Evolutionary conservation across 495 filamentous ascomycete species (phyloP).

Genomic region (Podospora sp.): DNA sequence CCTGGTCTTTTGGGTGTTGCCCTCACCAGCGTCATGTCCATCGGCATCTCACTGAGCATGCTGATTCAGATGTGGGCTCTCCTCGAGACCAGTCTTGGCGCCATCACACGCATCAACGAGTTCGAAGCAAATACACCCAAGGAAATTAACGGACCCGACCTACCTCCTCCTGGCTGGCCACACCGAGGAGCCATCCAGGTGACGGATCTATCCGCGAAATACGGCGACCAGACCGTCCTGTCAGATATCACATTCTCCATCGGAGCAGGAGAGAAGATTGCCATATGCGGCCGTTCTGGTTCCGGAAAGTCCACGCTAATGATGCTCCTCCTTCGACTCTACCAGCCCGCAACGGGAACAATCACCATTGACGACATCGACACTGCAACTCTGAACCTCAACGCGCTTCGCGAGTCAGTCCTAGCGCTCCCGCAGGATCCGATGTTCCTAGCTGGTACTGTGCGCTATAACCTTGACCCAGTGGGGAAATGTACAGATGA

Average conservation of each 20-base stretch:
- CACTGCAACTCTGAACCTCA: too few species aligned
- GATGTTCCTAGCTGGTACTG: conserved; percentile 47
- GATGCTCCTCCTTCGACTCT: conserved; percentile 83
- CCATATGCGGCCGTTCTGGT: conserved; percentile 29
- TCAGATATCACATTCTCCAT: conserved; percentile 31
- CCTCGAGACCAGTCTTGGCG: conserved; percentile 48
- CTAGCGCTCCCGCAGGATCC: conserved; percentile 53
- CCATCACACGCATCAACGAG: conserved; percentile 57
- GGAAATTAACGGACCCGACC: conserved; percentile 52
- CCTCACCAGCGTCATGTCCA: conserved; percentile 34
- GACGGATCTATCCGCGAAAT: conserved; percentile 39
- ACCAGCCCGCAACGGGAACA: conserved; percentile 71
- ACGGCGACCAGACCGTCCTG: conserved; percentile 31
- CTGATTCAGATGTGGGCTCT: conserved; percentile 44
- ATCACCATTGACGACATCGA: conserved; percentile 48
- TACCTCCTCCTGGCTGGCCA: conserved; percentile 41
- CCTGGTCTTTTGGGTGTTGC: conserved; percentile 45
- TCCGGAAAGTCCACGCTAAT: conserved; percentile 43
- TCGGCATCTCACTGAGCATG: conserved; percentile 37
- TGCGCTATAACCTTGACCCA: conserved; percentile 56
- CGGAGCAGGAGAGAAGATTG: conserved; percentile 22
- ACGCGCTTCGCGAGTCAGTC: conserved; percentile 13
- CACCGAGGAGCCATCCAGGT: conserved; percentile 51
- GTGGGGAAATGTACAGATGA: conserved; percentile 39
- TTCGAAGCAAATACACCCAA: conserved; percentile 52